Conservation (phyloP, 164 flowering plant genomes). For the Magnolia sinica region DNA sequence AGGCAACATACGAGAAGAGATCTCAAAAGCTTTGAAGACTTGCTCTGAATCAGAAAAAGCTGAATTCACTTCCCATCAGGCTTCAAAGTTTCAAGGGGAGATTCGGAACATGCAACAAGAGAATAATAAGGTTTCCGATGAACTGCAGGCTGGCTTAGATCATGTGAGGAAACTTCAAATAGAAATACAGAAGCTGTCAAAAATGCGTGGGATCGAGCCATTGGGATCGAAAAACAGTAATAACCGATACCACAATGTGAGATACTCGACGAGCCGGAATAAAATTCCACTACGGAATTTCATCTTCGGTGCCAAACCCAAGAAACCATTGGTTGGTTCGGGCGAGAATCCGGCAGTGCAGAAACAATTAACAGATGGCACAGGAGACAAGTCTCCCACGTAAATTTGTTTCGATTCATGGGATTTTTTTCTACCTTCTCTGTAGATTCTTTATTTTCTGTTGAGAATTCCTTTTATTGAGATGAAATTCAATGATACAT, state of each 20-base stretch:
- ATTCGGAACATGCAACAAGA: constrained; percentile 87
- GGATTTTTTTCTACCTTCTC: not conserved
- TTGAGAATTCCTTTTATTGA: no score
- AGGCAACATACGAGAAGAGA: constrained; percentile 48
- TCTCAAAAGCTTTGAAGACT: constrained; percentile 22
- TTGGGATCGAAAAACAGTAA: constrained; percentile 31
- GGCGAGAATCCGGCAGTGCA: constrained; percentile 52
- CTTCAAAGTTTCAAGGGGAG: constrained; percentile 90
- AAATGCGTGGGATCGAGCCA: not conserved
- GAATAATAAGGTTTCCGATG: constrained; percentile 76
- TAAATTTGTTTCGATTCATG: constrained; percentile 1
- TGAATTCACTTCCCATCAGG: constrained; percentile 61
- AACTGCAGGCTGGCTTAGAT: constrained; percentile 69
- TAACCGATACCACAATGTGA: constrained; percentile 3
- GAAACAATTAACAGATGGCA: constrained; percentile 33
- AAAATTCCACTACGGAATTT: constrained; percentile 65
- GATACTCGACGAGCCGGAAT: constrained; percentile 27
- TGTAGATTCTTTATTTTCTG: not conserved
- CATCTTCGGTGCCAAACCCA: constrained; percentile 57
- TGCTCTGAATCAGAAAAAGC: constrained; percentile 25
- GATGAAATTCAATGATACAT: no score
- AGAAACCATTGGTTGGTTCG: constrained; percentile 53
- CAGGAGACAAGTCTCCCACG: constrained; percentile 15
- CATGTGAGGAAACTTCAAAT: constrained; percentile 30
- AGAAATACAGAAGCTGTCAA: not conserved